Base-by-base conservation (phyloP, 169 alveolate species). In the Plasmodium malariae region DNA sequence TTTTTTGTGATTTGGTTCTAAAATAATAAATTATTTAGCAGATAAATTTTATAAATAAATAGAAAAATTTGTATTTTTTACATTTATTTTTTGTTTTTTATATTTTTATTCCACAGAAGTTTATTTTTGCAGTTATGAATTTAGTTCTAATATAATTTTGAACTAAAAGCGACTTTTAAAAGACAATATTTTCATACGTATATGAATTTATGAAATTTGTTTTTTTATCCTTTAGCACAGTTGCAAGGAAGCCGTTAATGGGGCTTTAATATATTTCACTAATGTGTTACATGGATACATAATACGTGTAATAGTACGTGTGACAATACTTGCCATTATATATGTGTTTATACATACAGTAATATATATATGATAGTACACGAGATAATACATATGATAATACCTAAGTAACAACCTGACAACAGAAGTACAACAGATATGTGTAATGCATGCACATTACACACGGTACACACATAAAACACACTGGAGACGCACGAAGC, bases 161-260 rank as follows among this genome's bases (percentile, higher is more conserved):
- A 48, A 55, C 68, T 26, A 51, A 72, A 55, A 60, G 26, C 32
- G 40, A 19, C 30, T n/a, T 26, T 36, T 72, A 24, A 6, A 72
- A 43, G 87, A 72, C 87, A 72, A 55, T 72, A 55, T 43, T 51
- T 72, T 55, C 19, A n/a, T 19, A 54, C 49, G 21, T 59, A 72
- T 28, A 72, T 19, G 28, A 4, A 17, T 54, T 51, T 19, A 3
- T 37, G 71, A 9, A 36, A 72, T 72, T 54, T 49, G 19, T 14
- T 19, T 72, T 40, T 72, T 69, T 17, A 36, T 67, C 37, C 34
- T 70, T 48, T 30, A 57, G 37, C 37, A 36, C 9, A 45, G 14
- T 28, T 19, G 21, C 34, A 49, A 45, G 45, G 28, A 34, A 70
- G 67, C 83, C 28, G 12, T 57, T 54, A 34, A 48, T 9, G 14